Base-by-base conservation (phyloP, 768 basidiomycete genomes). In the Phanerochaete carnosa region DNA sequence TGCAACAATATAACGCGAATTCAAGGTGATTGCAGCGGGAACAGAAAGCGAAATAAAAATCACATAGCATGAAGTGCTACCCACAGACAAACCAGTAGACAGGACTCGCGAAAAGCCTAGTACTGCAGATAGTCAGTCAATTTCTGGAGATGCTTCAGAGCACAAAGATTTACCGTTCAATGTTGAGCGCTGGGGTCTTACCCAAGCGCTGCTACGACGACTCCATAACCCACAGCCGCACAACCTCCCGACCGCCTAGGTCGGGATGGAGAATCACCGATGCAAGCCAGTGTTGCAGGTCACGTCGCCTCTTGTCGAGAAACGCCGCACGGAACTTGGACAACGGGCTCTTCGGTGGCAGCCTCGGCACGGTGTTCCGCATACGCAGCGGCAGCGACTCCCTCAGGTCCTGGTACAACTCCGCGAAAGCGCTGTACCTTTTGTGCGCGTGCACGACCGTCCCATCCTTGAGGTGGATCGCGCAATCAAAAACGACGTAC, bases 401-500 rank as follows among this genome's bases (percentile, higher is more conserved):
- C 16, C 77, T 74, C 1, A 91, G 76, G 1, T 75, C 70, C 13
- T 68, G 62, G 43, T 83, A 74, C 7, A 91, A 77, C 51, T 83
- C 73, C 3, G 78, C 81, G 67, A 91, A 90, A 3, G 83, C 85
- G 25, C 78, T 85, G 69, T 89, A 90, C 23, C 88, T 80, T 68
- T 85, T 89, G 61, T 86, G 82, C 2, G 79, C 79, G 59, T 88
- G 88, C 33, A 90, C 86, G 19, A 74, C 78, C 1, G 85, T 87
- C 12, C 84, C 83, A 79, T 88, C 86, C 70, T 83, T 86, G 0
- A 87, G 89, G 28, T 76, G 81, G 55, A 91, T 85, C 8, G 79
- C 84, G 65, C 86, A 87, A 62, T 90, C 88, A 66, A 89, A 90
- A 11, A 89, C 88, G 55, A 89, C 76, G 67, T 90, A 90, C 0